A percentile compares a stretch with the other conserved stretches of the same genome.
phyloP scores from a whole-genome alignment of 2,329 filamentous ascomycete species.

The Albophoma yamanashiensis region DNA sequence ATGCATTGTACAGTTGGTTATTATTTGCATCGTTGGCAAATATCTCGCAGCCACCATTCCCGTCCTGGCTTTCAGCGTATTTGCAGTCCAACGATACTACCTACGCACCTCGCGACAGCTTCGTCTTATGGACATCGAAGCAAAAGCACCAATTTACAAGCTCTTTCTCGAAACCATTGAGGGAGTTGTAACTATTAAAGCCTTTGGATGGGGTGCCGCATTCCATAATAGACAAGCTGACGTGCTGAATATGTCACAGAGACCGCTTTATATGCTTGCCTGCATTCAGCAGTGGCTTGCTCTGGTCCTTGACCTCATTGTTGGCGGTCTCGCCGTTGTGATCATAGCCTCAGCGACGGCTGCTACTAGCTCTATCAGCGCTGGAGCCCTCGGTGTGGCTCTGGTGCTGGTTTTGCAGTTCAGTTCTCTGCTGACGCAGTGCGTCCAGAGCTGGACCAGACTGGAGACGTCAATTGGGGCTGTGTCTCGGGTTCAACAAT shows the following conservation, averaged over 20 bases:
- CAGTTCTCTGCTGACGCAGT: conserved; percentile 14
- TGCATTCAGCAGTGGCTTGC: conserved; percentile 38
- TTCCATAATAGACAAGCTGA: conserved; percentile 6
- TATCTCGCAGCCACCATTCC: conserved; percentile 32
- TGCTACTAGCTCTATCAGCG: conserved; percentile 11
- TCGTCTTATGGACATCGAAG: conserved; percentile 15
- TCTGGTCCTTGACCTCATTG: conserved; percentile 33
- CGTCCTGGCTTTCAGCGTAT: background rate
- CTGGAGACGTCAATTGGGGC: conserved; percentile 24
- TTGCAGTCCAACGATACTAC: conserved; percentile 14
- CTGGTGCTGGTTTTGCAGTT: conserved; percentile 17
- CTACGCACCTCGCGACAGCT: conserved; percentile 19
- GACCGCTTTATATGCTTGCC: conserved; percentile 28
- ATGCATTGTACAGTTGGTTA: background rate
- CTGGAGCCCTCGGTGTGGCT: conserved; percentile 15
- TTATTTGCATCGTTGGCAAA: conserved; percentile 18
- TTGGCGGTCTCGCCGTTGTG: conserved; percentile 32
- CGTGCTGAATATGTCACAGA: conserved; percentile 21
- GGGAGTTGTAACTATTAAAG: conserved; percentile 17
- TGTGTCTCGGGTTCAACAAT: conserved; percentile 21
- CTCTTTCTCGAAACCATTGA: conserved; percentile 12
- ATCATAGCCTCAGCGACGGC: conserved; percentile 31
- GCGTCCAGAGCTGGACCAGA: conserved; percentile 20
- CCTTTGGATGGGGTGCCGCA: conserved; percentile 15
- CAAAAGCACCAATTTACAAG: conserved; percentile 16